phyloP scores from a whole-genome alignment of 2,329 filamentous ascomycete genomes.

The Didymellaceae sp. region DNA sequence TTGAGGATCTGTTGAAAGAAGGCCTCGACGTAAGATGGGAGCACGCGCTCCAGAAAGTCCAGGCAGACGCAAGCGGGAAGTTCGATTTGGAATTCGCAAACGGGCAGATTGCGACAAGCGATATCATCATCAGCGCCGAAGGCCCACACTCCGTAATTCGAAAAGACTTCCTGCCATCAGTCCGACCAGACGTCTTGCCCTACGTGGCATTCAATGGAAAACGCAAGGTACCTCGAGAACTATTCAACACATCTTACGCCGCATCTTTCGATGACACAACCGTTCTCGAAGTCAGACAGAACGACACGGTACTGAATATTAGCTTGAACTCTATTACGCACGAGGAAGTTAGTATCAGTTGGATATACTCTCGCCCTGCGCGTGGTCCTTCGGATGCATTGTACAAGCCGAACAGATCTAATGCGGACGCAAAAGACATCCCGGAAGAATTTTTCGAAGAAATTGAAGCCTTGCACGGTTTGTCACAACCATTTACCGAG shows the following conservation, averaged over 20 bases:
- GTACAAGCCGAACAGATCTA: conserved; percentile 43
- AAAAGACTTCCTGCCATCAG: conserved; percentile 30
- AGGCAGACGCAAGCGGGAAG: conserved; percentile 7
- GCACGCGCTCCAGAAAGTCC: conserved; percentile 26
- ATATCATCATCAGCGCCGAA: conserved; percentile 46
- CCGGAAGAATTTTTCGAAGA: conserved; percentile 48
- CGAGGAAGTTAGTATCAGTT: conserved; percentile 46
- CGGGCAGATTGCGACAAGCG: conserved; percentile 14
- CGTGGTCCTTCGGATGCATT: conserved; percentile 37
- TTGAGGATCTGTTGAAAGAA: conserved; percentile 46
- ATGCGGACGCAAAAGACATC: conserved; percentile 40
- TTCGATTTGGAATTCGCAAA: conserved; percentile 18
- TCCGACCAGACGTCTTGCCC: conserved; percentile 42
- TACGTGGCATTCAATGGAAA: conserved; percentile 47
- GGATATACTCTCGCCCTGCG: conserved; percentile 49
- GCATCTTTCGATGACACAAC: conserved; percentile 23
- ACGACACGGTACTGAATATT: conserved; percentile 38
- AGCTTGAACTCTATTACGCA: conserved; percentile 34
- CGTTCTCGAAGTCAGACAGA: conserved; percentile 31
- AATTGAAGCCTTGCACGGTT: conserved; percentile 28
- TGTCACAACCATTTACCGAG: conserved; percentile 39
- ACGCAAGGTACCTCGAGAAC: conserved; percentile 29
- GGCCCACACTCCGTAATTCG: conserved; percentile 48
- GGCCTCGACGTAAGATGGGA: conserved; percentile 48
- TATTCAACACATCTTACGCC: conserved; percentile 23